These are phyloP conservation scores for Penicillium sp. DNA, from an alignment of 2,329 filamentous ascomycete genomes.

Conservation along the genomic window DNA sequence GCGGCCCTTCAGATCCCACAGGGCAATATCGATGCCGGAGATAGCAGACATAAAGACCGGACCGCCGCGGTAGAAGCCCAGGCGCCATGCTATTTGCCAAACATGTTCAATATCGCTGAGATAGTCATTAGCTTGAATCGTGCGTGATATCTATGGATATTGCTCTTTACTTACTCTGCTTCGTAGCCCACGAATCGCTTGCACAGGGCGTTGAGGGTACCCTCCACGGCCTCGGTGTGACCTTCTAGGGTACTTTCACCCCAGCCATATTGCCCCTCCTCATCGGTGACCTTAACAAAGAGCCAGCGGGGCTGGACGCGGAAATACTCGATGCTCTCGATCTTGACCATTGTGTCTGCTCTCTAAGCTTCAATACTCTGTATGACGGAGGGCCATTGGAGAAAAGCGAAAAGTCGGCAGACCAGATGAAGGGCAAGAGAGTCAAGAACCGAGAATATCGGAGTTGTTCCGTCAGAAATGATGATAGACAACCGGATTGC, in stretches of 20 bases:
- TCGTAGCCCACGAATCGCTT: constrained; percentile 61
- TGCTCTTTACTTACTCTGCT: constrained; percentile 54
- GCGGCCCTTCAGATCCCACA: constrained; percentile 71
- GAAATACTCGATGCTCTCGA: constrained; percentile 66
- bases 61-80: constrained; percentile 71
- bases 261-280: constrained; percentile 62
- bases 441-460: constrained; percentile 1
- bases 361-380: neutral
- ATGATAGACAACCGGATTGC: constrained; percentile 7
- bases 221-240: constrained; percentile 68
- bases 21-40: constrained; percentile 71
- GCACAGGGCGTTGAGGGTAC: constrained; percentile 63
- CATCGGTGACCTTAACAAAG: constrained; percentile 71
- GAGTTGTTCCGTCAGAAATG: constrained; percentile 14
- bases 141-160: neutral
- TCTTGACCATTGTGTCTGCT: constrained; percentile 54
- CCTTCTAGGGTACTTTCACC: constrained; percentile 71
- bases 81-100: constrained; percentile 69
- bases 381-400: neutral
- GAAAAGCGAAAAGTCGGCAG: neutral
- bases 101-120: constrained; percentile 71
- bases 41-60: constrained; percentile 77
- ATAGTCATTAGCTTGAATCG: neutral
- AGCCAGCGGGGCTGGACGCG: constrained; percentile 71
- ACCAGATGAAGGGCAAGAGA: neutral